A percentile compares a stretch with the other conserved stretches of the same genome.
phyloP scores from a whole-genome alignment of 1,139 yeast species.

The Suhomyces ambrosiae region DNA sequence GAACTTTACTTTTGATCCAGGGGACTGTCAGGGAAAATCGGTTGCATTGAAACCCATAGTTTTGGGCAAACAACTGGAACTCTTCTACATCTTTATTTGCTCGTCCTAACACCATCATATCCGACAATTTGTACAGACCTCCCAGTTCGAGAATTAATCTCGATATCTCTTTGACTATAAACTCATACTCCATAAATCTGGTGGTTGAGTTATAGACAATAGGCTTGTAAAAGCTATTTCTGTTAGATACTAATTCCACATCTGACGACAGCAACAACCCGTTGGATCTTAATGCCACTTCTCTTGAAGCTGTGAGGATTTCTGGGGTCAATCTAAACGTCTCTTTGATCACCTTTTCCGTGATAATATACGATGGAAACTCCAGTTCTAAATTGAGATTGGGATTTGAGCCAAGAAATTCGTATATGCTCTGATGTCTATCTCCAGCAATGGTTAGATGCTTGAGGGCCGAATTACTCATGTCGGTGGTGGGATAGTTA shows the following conservation, averaged over 20 bases:
- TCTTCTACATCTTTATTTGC: conserved; percentile 56
- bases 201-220: conserved; percentile 22
- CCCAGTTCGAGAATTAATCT: conserved; percentile 48
- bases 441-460: conserved; percentile 76
- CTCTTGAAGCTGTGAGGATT: conserved; percentile 46
- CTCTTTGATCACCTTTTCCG: conserved; percentile 41
- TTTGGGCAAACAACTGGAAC: conserved; percentile 41
- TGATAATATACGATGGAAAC: conserved; percentile 28
- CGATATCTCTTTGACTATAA: conserved; percentile 47
- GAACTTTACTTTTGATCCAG: conserved; percentile 57
- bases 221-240: conserved; percentile 34
- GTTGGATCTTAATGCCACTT: conserved; percentile 17
- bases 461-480: conserved; percentile 20
- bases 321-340: conserved; percentile 64
- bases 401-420: conserved; percentile 58
- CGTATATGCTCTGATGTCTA: conserved; percentile 70
- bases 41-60: conserved; percentile 44
- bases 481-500: conserved; percentile 27
- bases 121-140: conserved; percentile 48
- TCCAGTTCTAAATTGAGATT: conserved; percentile 25
- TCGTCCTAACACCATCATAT: conserved; percentile 56
- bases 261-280: conserved; percentile 1
- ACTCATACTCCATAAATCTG: conserved; percentile 40
- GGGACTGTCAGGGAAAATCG: conserved; percentile 50
- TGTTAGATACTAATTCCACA: conserved; percentile 18